Conservation (phyloP, 352 stramenopile species). For the Phytophthora tubulina region DNA sequence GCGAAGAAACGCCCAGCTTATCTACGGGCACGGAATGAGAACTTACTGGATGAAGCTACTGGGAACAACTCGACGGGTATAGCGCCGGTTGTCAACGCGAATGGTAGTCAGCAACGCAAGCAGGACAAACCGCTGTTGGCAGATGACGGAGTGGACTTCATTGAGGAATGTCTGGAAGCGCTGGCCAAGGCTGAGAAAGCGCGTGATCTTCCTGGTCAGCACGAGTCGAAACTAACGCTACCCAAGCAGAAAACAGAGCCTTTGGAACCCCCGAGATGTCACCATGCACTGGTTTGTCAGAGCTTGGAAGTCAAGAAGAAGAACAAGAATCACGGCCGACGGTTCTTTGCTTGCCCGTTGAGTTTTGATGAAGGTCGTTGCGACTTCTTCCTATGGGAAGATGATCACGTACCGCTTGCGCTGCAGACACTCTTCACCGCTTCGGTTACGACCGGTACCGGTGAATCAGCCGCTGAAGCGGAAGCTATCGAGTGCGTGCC, state of each 20-base stretch:
- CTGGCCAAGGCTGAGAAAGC: constrained; percentile 52
- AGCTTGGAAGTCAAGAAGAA: constrained; percentile 86
- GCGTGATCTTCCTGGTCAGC: constrained; percentile 5
- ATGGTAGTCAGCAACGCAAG: constrained; percentile 41
- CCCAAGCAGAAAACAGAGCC: constrained; percentile 19
- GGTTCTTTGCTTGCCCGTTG: constrained; percentile 80
- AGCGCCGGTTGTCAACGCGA: constrained; percentile 35
- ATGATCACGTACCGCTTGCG: constrained; percentile 77
- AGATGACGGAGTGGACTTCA: constrained; percentile 80
- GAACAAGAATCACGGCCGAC: constrained; percentile 80
- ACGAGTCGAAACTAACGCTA: background rate
- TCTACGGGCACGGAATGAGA: constrained; percentile 51
- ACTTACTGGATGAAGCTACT: constrained; percentile 34
- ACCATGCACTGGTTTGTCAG: constrained; percentile 70
- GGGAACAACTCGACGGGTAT: constrained; percentile 25
- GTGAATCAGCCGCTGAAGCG: constrained; percentile 35
- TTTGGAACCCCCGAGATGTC: constrained; percentile 60
- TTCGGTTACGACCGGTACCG: constrained; percentile 11
- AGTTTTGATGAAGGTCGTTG: constrained; percentile 82
- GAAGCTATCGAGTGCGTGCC: constrained; percentile 56
- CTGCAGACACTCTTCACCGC: constrained; percentile 61
- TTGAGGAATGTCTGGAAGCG: constrained; percentile 79
- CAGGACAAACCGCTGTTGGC: constrained; percentile 30
- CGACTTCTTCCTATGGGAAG: constrained; percentile 88
- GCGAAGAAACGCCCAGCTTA: constrained; percentile 78